A percentile compares a stretch with the other conserved stretches of the same genome.
These are phyloP conservation scores for Spiraea crenata DNA, from an alignment of 331 rosid genomes.

Conservation along the genomic window DNA sequence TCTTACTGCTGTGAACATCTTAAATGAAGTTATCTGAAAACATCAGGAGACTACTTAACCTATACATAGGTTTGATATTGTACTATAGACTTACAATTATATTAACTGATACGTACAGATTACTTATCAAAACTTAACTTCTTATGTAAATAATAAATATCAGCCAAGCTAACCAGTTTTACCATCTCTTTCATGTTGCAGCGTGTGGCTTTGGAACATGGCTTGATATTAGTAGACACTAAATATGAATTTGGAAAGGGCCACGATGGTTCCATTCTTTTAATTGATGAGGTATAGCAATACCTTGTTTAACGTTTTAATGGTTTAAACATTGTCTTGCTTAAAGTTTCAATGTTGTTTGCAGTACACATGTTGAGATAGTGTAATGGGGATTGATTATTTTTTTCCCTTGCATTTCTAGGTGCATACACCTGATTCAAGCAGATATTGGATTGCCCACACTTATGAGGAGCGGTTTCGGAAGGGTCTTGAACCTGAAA, in stretches of 20 bases:
- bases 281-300: constrained; percentile 81
- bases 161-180: background rate
- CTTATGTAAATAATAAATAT: background rate
- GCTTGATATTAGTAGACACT: constrained; percentile 91
- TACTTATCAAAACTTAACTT: background rate
- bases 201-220: constrained; percentile 90
- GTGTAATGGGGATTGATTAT: constrained; percentile 12
- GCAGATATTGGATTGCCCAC: constrained; percentile 95
- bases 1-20: background rate
- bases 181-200: constrained; percentile 44
- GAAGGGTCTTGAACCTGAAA: constrained; percentile 87
- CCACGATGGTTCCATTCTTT: constrained; percentile 72
- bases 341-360: constrained; percentile 6
- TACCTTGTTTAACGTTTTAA: constrained; percentile 9
- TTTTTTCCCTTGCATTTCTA: constrained; percentile 28
- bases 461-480: constrained; percentile 69
- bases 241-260: constrained; percentile 97
- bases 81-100: background rate
- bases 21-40: background rate
- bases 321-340: constrained; percentile 8
- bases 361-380: background rate
- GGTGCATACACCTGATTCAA: constrained; percentile 99
- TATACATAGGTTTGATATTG: background rate
- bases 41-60: background rate
- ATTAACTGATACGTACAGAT: too few species aligned